Evolutionary conservation across 2,329 filamentous ascomycete genomes (phyloP).

Genomic region (Pseudogymnoascus sp.): DNA sequence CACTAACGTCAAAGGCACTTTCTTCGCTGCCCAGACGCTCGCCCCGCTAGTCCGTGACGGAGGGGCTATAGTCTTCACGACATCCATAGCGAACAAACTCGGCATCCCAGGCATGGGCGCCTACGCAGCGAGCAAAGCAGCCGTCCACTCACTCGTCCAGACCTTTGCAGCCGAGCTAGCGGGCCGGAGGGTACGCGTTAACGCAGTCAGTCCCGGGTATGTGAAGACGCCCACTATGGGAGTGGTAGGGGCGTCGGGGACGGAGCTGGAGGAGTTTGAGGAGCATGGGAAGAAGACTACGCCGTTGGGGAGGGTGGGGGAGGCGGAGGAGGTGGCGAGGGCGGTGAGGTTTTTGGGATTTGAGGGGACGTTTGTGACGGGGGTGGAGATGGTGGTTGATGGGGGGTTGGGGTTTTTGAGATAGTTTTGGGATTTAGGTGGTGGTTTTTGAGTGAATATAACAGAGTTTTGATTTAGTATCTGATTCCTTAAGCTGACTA

Average conservation of each 20-base stretch:
- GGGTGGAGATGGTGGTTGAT: neutral
- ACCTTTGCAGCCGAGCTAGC: neutral
- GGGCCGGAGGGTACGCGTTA: neutral
- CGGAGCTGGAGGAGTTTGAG: neutral
- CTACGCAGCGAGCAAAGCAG: neutral
- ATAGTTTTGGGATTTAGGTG: neutral
- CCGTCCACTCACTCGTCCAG: neutral
- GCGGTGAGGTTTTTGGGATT: slow-evolving; percentile 1
- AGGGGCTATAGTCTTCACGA: neutral
- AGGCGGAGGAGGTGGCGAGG: neutral
- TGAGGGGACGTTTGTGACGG: neutral
- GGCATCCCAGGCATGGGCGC: slow-evolving; percentile 2
- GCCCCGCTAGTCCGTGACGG: neutral
- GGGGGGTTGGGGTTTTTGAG: slow-evolving; percentile 3
- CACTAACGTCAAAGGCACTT: neutral
- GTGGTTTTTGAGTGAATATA: neutral
- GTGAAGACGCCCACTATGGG: neutral
- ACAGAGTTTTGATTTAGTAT: neutral
- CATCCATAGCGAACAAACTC: neutral
- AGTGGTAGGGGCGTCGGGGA: neutral
- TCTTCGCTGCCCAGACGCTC: neutral
- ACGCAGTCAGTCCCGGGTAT: neutral
- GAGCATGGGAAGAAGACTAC: neutral
- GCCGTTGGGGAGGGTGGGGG: neutral
- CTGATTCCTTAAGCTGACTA: neutral